Conservation (phyloP, 73 alveolate species). For the Paramecium sonneborni region DNA sequence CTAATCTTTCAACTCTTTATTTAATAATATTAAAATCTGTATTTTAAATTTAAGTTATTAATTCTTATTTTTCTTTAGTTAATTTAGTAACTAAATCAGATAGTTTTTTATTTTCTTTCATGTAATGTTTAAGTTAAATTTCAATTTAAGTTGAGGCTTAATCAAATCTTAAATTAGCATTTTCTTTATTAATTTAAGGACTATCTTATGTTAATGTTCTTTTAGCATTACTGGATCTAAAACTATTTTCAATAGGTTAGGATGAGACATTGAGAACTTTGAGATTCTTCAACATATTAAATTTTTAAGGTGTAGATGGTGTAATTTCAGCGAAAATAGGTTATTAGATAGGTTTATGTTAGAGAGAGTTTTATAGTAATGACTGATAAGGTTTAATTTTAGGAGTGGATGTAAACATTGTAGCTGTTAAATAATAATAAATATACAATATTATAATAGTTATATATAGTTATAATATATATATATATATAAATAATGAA, state of each 20-base stretch:
- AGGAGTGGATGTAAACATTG: constrained; percentile 4
- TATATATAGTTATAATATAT: neutral
- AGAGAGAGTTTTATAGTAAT: neutral
- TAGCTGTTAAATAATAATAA: neutral
- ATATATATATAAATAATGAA: neutral
- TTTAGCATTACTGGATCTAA: neutral
- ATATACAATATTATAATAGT: neutral
- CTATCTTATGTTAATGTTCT: neutral
- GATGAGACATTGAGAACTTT: neutral
- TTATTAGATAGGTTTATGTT: neutral
- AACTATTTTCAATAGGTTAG: neutral
- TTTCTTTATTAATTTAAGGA: neutral
- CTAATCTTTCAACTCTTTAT: constrained; percentile 32
- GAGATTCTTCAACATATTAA: neutral
- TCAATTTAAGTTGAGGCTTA: neutral
- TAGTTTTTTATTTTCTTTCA: neutral
- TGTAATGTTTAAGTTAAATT: neutral
- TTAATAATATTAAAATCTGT: neutral
- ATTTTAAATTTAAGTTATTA: neutral
- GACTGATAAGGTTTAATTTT: neutral
- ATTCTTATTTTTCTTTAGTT: neutral
- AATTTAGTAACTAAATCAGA: neutral
- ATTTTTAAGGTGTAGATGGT: neutral
- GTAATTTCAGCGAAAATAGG: neutral
- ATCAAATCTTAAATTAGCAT: neutral